Evolutionary conservation across 257 asterid genomes (phyloP).

Genomic region (Solanum dulcamara): DNA sequence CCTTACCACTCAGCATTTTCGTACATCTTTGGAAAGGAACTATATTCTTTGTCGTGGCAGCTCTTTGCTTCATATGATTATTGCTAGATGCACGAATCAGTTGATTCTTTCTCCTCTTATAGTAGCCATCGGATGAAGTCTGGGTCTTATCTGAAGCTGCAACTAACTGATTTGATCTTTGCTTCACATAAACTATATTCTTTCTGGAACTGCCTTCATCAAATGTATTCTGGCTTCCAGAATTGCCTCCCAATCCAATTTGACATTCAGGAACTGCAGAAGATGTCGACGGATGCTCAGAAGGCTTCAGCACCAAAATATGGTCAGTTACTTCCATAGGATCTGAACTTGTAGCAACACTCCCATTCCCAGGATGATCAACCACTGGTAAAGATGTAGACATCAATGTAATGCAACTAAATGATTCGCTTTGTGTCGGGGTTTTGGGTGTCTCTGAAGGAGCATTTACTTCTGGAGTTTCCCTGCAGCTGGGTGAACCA

Average conservation of each 20-base stretch:
- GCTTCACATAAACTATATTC: conserved; percentile 50
- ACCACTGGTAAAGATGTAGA: conserved; percentile 8
- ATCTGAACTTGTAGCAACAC: conserved; percentile 13
- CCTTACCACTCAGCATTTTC: conserved; percentile 34
- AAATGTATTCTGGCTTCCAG: conserved; percentile 25
- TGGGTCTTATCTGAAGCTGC: conserved; percentile 52
- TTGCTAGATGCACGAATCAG: conserved; percentile 60
- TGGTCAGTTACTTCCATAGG: conserved; percentile 8
- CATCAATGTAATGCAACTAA: conserved; percentile 12
- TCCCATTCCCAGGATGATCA: conserved; percentile 19
- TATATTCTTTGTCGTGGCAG: conserved; percentile 5
- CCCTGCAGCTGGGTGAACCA: conserved; percentile 10
- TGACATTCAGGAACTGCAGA: conserved; percentile 24
- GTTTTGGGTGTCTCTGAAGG: conserved; percentile 28
- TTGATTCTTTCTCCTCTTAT: conserved; percentile 75
- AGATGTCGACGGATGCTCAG: conserved; percentile 20
- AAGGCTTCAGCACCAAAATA: not conserved
- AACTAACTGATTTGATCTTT: conserved; percentile 70
- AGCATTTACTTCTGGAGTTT: conserved; percentile 16
- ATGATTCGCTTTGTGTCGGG: conserved; percentile 14
- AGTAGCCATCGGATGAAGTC: conserved; percentile 56
- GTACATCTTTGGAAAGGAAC: conserved; percentile 12
- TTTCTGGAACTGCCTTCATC: conserved; percentile 35
- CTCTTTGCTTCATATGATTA: conserved; percentile 24
- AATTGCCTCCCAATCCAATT: conserved; percentile 26